A percentile compares a stretch with the other conserved stretches of the same genome.
These are phyloP conservation scores for Clarireedia homoeocarpa DNA, from an alignment of 2,329 filamentous ascomycete species.

Conservation along the genomic window DNA sequence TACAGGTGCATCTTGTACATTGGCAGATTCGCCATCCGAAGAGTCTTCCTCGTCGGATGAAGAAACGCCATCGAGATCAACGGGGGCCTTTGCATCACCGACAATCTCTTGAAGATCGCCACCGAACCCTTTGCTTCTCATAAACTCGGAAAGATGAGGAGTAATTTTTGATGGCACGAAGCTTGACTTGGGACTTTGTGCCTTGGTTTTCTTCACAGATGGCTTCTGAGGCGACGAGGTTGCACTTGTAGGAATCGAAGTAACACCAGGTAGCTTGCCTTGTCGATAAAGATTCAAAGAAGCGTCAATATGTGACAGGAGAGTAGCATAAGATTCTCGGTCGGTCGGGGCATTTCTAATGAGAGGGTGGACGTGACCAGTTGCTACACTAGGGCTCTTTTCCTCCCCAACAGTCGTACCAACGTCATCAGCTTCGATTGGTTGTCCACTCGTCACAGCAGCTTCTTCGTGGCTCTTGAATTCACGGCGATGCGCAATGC, in stretches of 20 bases:
- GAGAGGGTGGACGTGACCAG: conserved; percentile 54
- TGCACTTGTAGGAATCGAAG: conserved; percentile 35
- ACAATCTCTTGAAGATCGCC: conserved; percentile 56
- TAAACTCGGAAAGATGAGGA: conserved; percentile 59
- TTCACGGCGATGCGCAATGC: conserved; percentile 86
- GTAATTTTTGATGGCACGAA: conserved; percentile 50
- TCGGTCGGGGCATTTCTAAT: conserved; percentile 49
- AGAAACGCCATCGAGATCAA: conserved; percentile 45
- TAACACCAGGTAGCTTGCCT: conserved; percentile 43
- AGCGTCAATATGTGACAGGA: conserved; percentile 45
- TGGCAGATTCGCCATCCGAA: conserved; percentile 36
- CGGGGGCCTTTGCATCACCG: conserved; percentile 48
- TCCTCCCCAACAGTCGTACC: conserved; percentile 40
- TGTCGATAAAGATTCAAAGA: conserved; percentile 45
- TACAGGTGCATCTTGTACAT: conserved; percentile 26
- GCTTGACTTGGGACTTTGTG: conserved; percentile 22
- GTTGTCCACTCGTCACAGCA: conserved; percentile 77
- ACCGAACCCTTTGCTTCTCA: conserved; percentile 53
- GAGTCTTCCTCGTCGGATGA: conserved; percentile 43
- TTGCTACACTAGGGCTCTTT: conserved; percentile 25
- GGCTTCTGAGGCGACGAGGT: conserved; percentile 16
- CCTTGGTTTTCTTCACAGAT: conserved; percentile 22
- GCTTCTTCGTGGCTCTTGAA: conserved; percentile 96
- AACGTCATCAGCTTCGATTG: conserved; percentile 62
- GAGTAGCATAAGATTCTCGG: conserved; percentile 42